phyloP scores from a whole-genome alignment of 179 eudicot species.

The Pouteria campechiana region DNA sequence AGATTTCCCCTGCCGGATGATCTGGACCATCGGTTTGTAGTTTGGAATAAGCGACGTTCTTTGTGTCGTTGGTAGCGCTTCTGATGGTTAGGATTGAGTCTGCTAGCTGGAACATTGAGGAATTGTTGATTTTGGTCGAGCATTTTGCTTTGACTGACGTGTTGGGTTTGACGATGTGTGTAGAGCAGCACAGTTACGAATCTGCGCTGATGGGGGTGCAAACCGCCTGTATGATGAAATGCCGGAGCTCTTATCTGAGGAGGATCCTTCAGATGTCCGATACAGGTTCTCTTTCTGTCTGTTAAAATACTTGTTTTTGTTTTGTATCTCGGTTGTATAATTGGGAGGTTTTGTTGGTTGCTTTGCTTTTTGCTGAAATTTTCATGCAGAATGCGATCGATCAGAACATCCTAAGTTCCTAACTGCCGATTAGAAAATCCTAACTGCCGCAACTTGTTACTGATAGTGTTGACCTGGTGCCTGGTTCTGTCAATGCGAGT shows the following conservation, averaged over 20 bases:
- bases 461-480: background rate
- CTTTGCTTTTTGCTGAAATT: background rate
- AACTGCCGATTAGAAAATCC: too few species aligned
- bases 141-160: background rate
- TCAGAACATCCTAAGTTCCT: too few species aligned
- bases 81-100: too few species aligned
- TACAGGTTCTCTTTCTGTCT: slow-evolving; percentile 27
- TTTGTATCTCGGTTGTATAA: background rate
- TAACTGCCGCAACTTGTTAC: too few species aligned
- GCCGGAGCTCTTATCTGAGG: slow-evolving; percentile 49
- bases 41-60: too few species aligned
- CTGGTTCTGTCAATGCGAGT: background rate
- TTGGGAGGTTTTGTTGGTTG: background rate
- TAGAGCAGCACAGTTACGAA: slow-evolving; percentile 67
- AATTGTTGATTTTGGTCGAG: background rate
- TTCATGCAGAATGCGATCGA: too few species aligned
- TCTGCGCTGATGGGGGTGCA: slow-evolving; percentile 95
- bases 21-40: too few species aligned
- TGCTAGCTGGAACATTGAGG: too few species aligned
- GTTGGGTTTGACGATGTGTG: slow-evolving; percentile 5
- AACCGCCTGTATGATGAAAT: slow-evolving; percentile 70
- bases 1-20: too few species aligned
- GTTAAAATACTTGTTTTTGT: too few species aligned
- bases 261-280: slow-evolving; percentile 33
- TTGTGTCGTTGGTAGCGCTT: too few species aligned